phyloP scores from a whole-genome alignment of 2,329 filamentous ascomycete species.

The Trichoderma sp. region DNA sequence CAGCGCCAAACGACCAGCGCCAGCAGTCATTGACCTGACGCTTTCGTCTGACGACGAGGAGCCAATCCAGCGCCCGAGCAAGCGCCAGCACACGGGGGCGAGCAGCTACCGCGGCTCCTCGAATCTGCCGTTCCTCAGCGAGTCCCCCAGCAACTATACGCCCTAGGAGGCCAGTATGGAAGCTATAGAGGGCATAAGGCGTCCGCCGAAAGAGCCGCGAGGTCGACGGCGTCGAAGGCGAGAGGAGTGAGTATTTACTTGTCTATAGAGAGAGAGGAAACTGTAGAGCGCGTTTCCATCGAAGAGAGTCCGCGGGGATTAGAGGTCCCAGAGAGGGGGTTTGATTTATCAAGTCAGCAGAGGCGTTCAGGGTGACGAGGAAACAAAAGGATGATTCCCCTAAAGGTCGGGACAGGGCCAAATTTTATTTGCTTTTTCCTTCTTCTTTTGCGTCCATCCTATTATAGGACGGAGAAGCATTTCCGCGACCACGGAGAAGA shows the following conservation, averaged over 20 bases:
- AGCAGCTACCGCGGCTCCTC: constrained; percentile 33
- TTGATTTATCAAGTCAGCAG: constrained; percentile 26
- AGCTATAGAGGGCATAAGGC: neutral
- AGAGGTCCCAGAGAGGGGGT: neutral
- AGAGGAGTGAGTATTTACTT: neutral
- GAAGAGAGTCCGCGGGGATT: neutral
- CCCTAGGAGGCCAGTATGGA: constrained; percentile 11
- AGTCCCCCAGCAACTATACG: constrained; percentile 21
- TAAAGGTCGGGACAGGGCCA: constrained; percentile 24
- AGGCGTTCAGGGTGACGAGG: constrained; percentile 32
- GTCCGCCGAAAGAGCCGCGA: neutral
- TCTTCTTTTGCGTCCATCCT: neutral
- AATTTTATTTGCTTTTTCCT: constrained; percentile 16
- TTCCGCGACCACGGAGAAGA: neutral
- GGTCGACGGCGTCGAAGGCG: neutral
- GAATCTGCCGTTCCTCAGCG: constrained; percentile 24
- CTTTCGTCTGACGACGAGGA: constrained; percentile 58
- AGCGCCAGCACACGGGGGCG: constrained; percentile 47
- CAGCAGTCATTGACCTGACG: constrained; percentile 63
- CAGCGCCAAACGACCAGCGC: constrained; percentile 52
- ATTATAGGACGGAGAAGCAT: neutral
- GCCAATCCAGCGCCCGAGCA: constrained; percentile 48
- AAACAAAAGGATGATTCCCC: constrained; percentile 37
- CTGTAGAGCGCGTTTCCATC: neutral
- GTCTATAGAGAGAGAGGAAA: constrained; percentile 1